Base-by-base conservation (phyloP, 306 rosid genomes). In the Dalbergia cochinchinensis region DNA sequence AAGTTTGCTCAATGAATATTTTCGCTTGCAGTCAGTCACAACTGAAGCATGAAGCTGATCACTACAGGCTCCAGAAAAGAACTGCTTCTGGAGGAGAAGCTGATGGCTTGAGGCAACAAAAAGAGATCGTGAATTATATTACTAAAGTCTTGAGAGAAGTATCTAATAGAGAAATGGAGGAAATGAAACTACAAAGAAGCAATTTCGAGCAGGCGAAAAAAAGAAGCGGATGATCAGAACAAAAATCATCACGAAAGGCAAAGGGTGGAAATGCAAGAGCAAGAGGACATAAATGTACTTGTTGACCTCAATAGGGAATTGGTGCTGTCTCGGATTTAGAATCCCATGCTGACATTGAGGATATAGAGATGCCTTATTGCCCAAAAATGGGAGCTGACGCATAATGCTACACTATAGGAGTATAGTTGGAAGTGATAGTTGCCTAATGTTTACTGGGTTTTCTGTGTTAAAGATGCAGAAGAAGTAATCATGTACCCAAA, bases 161-260 rank as follows among this genome's bases (percentile, higher is more conserved):
- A 42, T 94, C 96, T 74, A 80, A 89, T 80, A 90, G 94, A 85
- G 98, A 91, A 76, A 95, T 90, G 97, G 96, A 95, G 69, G 99
- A 90, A 80, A 82, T 91, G 80, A 92, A 86, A 85, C 88, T 82
- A 55, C 91, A 90, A 83, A 87, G 98, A 74, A 83, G 67, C 81
- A 92, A 86, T 87, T 74, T 93, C 53, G 99, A 84, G 78, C 90
- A 82, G 80, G 97, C 91, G 78, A n/a, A 95, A 82, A 84, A 87
- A 81, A 79, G 98, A 92, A 80, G 83, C 86, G 60, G 91, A 85
- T 75, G 92, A n/a, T n/a, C n/a, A 89, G 78, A 92, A 92, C 77
- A 86, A 85, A 82, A 87, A 60, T 63, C 89, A 86, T 86, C 86
- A 92, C 65, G 95, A 91, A 77, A 91, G 60, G 73, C 99, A 95